Evolutionary conservation across 192 early-diverging fungal species (phyloP).

Genomic region (Kickxella alabastrina): DNA sequence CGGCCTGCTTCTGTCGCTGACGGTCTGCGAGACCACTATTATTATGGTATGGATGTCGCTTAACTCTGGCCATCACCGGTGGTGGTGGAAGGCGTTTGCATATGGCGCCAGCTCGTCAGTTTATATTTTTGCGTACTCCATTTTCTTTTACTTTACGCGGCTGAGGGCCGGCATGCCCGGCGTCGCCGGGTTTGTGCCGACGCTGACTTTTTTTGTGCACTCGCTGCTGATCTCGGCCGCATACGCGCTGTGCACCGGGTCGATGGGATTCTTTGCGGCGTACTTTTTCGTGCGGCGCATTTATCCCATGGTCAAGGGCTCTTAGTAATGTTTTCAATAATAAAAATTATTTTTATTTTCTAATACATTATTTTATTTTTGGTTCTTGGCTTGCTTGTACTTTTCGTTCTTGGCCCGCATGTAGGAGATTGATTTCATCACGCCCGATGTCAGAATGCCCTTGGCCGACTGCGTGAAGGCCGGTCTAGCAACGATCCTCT

Average conservation of each 20-base stretch:
- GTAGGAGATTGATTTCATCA: constrained; percentile 60
- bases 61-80: constrained; percentile 66
- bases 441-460: constrained; percentile 86
- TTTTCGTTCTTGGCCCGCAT: constrained; percentile 51
- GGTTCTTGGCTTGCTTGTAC: constrained; percentile 3
- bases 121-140: constrained; percentile 79
- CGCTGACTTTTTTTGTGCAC: constrained; percentile 72
- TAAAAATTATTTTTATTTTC: neutral
- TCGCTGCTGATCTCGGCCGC: constrained; percentile 62
- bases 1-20: constrained; percentile 57
- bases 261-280: constrained; percentile 50
- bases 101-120: constrained; percentile 67
- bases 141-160: constrained; percentile 67
- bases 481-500: constrained; percentile 67
- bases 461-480: constrained; percentile 89
- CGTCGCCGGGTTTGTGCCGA: constrained; percentile 59
- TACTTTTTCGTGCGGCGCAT: constrained; percentile 47
- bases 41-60: constrained; percentile 69
- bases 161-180: constrained; percentile 56
- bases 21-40: constrained; percentile 62
- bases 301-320: constrained; percentile 34
- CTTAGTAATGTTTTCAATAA: neutral
- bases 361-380: neutral
- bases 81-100: constrained; percentile 93
- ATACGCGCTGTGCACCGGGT: constrained; percentile 52